Evolutionary conservation across 1,284 basidiomycete species (phyloP), one percentile per base, ranked within the genome.

Genomic region (Papiliotrema laurentii): DNA sequence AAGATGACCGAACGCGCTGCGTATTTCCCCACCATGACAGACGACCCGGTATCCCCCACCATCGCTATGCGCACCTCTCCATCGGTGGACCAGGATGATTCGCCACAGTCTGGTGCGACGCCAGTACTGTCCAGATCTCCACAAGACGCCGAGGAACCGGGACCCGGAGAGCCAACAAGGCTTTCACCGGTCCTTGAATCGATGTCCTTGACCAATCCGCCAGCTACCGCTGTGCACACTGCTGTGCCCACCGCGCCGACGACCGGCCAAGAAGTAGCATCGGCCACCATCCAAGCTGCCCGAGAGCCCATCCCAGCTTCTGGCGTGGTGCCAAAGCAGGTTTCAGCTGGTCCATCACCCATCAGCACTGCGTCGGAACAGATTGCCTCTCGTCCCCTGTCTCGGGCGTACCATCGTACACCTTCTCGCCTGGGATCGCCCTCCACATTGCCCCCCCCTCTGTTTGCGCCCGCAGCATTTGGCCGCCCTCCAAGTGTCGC

Each of bases 401-500:
- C 49, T 9, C 49, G 45, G 25, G 11, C 35, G 14, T 37, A 38
- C 26, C 37, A 33, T 21, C 47, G 43, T 16, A 25, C 44, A 16
- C 38, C 50, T 2, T 39, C 47, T 31, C 50, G 50, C 4, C 14
- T 42, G 5, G n/a, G 42, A 21, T 45, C 49, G 6, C 34, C 45
- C 3, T 38, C 47, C 19, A 42, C 25, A 28, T n/a, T 13, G 25
- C 13, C 30, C 40, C 14, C n/a, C n/a, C 49, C 53, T 3, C 6
- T 51, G 18, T 62, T 57, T 33, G 43, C 36, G 11, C 60, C 49
- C 10, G 55, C 53, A 1, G 54, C 59, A 6, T 18, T 51, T 16
- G 57, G 44, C 19, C 56, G 69, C 2, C 60, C 66, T 6, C 43
- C 60, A 5, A 59, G 57, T 6, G 58, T 64, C 16, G 61, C 66